Percentiles rank a stretch among this genome's conserved stretches.
Conservation (phyloP, 768 basidiomycete genomes). For the Nevesoporus exiguus region DNA sequence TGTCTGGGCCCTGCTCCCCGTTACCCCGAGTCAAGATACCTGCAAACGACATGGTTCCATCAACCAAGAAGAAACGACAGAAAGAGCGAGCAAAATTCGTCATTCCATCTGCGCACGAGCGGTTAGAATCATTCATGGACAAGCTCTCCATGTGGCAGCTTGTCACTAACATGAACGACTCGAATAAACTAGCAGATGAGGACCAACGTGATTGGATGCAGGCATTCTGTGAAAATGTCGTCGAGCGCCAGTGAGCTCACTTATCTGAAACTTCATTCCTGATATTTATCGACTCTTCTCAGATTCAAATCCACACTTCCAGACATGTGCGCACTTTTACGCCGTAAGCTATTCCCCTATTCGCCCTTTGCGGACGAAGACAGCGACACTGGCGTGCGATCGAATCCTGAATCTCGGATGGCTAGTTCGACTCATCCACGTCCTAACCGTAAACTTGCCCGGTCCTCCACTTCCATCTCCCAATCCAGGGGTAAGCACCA, state of each 20-base stretch:
- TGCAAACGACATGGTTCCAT: constrained; percentile 22
- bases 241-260: constrained; percentile 56
- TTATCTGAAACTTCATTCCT: not conserved
- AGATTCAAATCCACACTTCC: constrained; percentile 59
- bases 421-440: not conserved
- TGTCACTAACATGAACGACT: constrained; percentile 37
- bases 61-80: constrained; percentile 32
- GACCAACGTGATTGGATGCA: constrained; percentile 71
- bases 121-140: constrained; percentile 73
- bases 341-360: constrained; percentile 61
- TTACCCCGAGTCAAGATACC: constrained; percentile 30
- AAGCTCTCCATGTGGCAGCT: constrained; percentile 79
- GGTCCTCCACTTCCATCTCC: constrained; percentile 10
- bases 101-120: constrained; percentile 40
- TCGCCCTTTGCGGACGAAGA: constrained; percentile 56
- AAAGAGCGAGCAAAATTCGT: constrained; percentile 21
- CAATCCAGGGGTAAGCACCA: constrained; percentile 10
- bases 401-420: constrained; percentile 9
- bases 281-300: not conserved
- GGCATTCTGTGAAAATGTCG: constrained; percentile 59
- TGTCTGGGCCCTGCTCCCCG: constrained; percentile 43
- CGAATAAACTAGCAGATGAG: constrained; percentile 13
- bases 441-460: constrained; percentile 12
- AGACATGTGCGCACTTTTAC: constrained; percentile 53
- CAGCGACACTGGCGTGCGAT: constrained; percentile 10